phyloP scores from a whole-genome alignment of 2,329 filamentous ascomycete genomes.

The Ascochyta fabae region DNA sequence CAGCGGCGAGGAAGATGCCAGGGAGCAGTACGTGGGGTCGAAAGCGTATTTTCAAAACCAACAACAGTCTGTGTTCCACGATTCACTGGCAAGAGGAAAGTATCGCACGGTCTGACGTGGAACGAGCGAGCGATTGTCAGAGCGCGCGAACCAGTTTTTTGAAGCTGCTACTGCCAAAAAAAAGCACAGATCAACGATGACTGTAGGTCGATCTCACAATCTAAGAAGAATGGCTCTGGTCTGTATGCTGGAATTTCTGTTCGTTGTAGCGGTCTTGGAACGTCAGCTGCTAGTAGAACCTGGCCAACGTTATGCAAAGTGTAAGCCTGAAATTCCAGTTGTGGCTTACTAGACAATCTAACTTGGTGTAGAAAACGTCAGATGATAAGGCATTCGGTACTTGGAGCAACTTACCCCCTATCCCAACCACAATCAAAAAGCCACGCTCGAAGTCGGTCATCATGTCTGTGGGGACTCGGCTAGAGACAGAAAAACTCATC shows the following conservation, averaged over 20 bases:
- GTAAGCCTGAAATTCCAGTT: neutral
- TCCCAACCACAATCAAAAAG: neutral
- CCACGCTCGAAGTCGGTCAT: neutral
- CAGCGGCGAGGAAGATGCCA: neutral
- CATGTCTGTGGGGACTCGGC: neutral
- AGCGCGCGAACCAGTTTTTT: too few species aligned
- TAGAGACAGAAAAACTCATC: neutral
- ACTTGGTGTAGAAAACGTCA: neutral
- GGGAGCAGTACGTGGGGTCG: neutral
- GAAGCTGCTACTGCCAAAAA: too few species aligned
- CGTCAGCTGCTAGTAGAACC: neutral
- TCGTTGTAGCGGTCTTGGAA: neutral
- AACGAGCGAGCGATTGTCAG: neutral
- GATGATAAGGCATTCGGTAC: neutral
- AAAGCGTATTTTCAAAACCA: neutral
- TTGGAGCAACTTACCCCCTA: neutral
- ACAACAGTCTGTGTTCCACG: neutral
- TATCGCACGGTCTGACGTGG: neutral
- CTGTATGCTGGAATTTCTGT: neutral
- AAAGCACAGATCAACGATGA: too few species aligned
- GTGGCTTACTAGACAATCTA: neutral
- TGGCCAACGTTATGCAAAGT: neutral
- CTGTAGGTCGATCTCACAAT: neutral
- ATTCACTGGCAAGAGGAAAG: neutral
- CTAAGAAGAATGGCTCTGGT: neutral